These are phyloP conservation scores for Lyophyllum shimeji DNA, from an alignment of 768 basidiomycete species.

Conservation along the genomic window DNA sequence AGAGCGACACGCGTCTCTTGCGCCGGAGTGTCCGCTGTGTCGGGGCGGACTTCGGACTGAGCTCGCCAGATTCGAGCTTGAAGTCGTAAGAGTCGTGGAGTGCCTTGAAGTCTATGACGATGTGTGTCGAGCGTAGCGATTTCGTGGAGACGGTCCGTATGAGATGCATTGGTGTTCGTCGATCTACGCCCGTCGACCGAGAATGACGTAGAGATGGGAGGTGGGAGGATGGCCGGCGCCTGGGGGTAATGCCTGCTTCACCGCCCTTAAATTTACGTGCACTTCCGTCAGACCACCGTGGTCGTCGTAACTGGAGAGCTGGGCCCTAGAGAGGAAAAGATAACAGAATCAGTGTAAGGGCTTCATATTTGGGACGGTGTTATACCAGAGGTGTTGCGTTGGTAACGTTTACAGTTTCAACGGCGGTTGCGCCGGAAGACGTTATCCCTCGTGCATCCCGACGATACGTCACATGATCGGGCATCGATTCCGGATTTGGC, in stretches of 20 bases:
- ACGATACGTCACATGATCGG: neutral
- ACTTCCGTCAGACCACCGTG: constrained; percentile 9
- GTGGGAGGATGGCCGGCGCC: neutral
- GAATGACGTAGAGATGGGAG: constrained; percentile 9
- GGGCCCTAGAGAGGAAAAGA: neutral
- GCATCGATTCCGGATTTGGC: neutral
- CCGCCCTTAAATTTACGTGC: neutral
- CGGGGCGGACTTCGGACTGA: neutral
- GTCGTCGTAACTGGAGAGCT: neutral
- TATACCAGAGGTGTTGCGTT: constrained; percentile 16
- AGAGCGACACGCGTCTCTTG: constrained; percentile 33
- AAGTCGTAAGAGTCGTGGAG: constrained; percentile 10
- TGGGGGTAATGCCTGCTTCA: neutral
- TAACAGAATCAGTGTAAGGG: neutral
- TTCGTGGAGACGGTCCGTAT: constrained; percentile 19
- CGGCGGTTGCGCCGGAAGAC: neutral
- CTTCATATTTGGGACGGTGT: neutral
- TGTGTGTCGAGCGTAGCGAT: constrained; percentile 17
- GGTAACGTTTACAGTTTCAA: constrained; percentile 9
- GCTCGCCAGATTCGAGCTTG: neutral
- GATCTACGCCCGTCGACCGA: constrained; percentile 11
- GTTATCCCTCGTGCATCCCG: neutral
- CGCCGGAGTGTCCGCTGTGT: constrained; percentile 36
- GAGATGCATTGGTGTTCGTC: constrained; percentile 11
- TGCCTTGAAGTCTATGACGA: constrained; percentile 17